Evolutionary conservation across 352 stramenopile genomes (phyloP), one percentile per base, ranked within the genome.

Genomic region (Globisporangium yorkense): DNA sequence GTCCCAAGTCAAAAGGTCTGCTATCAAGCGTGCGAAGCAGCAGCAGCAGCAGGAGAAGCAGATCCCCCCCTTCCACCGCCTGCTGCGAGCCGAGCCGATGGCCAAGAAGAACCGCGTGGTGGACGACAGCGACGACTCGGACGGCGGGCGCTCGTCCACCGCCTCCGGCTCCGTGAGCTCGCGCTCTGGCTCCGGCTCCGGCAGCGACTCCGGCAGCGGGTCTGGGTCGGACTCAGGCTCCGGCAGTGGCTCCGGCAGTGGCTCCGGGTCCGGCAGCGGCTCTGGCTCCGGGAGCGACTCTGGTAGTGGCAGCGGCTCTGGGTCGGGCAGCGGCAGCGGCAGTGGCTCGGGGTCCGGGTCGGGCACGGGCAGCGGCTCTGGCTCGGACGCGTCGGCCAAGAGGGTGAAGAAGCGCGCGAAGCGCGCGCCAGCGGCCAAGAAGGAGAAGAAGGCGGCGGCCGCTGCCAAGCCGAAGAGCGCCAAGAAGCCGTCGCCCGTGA

Each of bases 41-140:
- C 33, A 37, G 4, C 33, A 27, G 24, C 24, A 27, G 33, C 33
- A 37, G 33, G 33, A 37, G 9, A 37, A 37, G 33, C 2, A 37
- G 33, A 6, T 18, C 37, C 37, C 12, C 12, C 13, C 12, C 37
- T 12, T 18, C 37, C 27, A 2, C 29, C n/a, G 12, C 44, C 16
- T 20, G 20, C 47, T 33, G 8, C 39, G 10, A 5, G 16, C 18
- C 10, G n/a, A 20, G 24, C 24, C 51, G 20, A 37, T 41, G 70
- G 74, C 71, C 37, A 73, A 74, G 54, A 91, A 89, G 75, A 81
- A 84, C 40, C 61, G 65, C 66, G 78, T 84, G 51, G 70, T 88
- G 47, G 66, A 69, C 24, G 81, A 84, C 56, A 91, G 81, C 66
- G 81, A 87, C 68, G 80, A 89, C 63, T 85, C 73, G 54, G 80